Evolutionary conservation across 2,329 filamentous ascomycete genomes (phyloP), one percentile per base, ranked within the genome.

Genomic region (Fusarium luffae): DNA sequence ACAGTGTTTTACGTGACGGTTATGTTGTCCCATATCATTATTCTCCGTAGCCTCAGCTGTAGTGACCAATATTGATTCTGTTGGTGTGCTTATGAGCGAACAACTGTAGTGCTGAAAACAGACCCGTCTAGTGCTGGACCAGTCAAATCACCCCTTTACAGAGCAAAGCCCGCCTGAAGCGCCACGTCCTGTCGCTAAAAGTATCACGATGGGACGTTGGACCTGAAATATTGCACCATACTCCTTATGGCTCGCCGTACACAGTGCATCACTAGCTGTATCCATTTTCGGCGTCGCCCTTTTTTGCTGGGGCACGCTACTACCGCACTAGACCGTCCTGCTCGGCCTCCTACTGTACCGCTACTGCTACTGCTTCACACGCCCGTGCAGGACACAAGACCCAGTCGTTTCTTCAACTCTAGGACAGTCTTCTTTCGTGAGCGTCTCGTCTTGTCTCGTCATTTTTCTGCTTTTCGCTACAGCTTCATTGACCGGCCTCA

Each of bases 401-500:
- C 71, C 63, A 54, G 67, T 68, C 73, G 59, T 59, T 73, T 75
- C 77, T 75, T 70, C 64, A 73, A 66, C 68, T 66, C 64, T 63
- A 65, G 56, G 69, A 65, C 71, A 72, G 60, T 54, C 32, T 69
- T 72, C 64, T 54, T 59, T 74, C 68, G 64, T 68, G 59, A 69
- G 59, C 66, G 43, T 66, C 56, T 58, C 54, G 63, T 69, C 63
- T 63, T 58, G 59, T 63, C 61, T 50, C 63, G 42, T 58, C 68
- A 57, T 67, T 64, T 63, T 62, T 55, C 68, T 59, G 51, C 66
- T 49, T 59, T 46, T 63, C 49, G 34, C 49, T 71, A 60, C 67
- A 61, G 58, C 52, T 69, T 69, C 63, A 70, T 66, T 58, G 64
- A 70, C 66, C 81, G 80, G 80, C 83, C 83, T 88, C 88, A 86